Percentiles rank a stretch among this genome's conserved stretches.
These are phyloP conservation scores for Podaxis sp. DNA, from an alignment of 768 basidiomycete genomes.

Conservation along the genomic window DNA sequence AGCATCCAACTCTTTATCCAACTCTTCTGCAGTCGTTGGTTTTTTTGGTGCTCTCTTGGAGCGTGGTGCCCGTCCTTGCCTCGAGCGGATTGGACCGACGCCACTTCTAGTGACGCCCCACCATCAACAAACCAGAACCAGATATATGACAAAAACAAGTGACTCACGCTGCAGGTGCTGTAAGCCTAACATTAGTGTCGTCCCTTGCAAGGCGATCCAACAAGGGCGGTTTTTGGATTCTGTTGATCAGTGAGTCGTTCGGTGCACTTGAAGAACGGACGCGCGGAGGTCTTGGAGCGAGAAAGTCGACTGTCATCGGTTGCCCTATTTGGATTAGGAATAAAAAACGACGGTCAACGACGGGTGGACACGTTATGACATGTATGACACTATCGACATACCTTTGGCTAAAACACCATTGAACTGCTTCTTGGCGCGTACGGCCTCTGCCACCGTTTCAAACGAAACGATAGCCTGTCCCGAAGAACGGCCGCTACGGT, in stretches of 20 bases:
- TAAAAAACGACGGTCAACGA: neutral
- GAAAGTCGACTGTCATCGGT: slow-evolving; percentile 71
- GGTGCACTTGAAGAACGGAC: slow-evolving; percentile 53
- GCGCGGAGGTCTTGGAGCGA: slow-evolving; percentile 43
- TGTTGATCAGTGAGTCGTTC: slow-evolving; percentile 66
- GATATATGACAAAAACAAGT: neutral
- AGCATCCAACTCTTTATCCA: slow-evolving; percentile 87
- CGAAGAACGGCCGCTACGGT: slow-evolving; percentile 90
- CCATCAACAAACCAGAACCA: neutral
- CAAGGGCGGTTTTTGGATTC: slow-evolving; percentile 75
- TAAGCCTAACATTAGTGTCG: slow-evolving; percentile 33
- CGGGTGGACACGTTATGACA: neutral
- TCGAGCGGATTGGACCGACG: slow-evolving; percentile 50
- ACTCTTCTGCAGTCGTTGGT: slow-evolving; percentile 75
- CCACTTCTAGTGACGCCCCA: slow-evolving; percentile 24
- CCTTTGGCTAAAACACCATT: slow-evolving; percentile 90
- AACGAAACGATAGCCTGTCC: slow-evolving; percentile 81
- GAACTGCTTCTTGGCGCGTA: slow-evolving; percentile 79
- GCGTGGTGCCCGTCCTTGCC: slow-evolving; percentile 32
- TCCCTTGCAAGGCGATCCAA: slow-evolving; percentile 60
- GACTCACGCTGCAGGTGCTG: slow-evolving; percentile 39
- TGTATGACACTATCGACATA: slow-evolving; percentile 28
- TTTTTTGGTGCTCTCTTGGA: slow-evolving; percentile 32
- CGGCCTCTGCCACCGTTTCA: slow-evolving; percentile 77
- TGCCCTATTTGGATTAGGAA: slow-evolving; percentile 49